Evolutionary conservation across 352 stramenopile species (phyloP), one percentile per base, ranked within the genome.

Genomic region (Phytophthora cryptogea): DNA sequence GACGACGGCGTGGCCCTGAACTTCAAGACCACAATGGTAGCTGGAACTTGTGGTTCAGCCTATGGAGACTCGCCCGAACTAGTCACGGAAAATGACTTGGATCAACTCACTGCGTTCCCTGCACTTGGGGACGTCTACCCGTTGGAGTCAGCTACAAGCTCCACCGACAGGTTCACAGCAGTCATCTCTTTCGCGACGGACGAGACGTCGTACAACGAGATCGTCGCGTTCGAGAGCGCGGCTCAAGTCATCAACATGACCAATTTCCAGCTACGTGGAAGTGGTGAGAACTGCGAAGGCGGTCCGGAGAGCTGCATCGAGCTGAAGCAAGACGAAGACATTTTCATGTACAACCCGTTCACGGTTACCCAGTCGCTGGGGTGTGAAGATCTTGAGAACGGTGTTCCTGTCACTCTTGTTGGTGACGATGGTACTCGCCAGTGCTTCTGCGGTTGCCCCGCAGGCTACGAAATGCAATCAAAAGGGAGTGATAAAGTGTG

Each of bases 281-380:
- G 27, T 8, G 43, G 32, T 3, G 46, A 54, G 1, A 65, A 63
- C 68, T 60, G 42, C 23, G 33, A 64, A 53, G 48, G 47, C 0
- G 43, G 55, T 10, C 76, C 59, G 28, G 48, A 61, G 17, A 76
- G 73, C 41, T 75, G 55, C 39, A 66, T 87, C 39, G 41, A 70
- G 37, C 52, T 89, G 16, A 42, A 59, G 14, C 44, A 78, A 6
- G 37, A 46, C 1, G 57, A 75, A 1, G 75, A 89, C 26, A 55
- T 91, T 30, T 89, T 81, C 62, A 66, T 83, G 66, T 89, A 84
- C 72, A 87, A 87, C 44, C 77, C 78, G 35, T 83, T 86, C 59
- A 68, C 47, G 13, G 61, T 83, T 46, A 63, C 59, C 16, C 70
- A 73, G 10, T 61, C 62, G n/a, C 31, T 80, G 10, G 43, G 74